Evolutionary conservation across 768 basidiomycete genomes (phyloP).

Genomic region (Suillus subalutaceus): DNA sequence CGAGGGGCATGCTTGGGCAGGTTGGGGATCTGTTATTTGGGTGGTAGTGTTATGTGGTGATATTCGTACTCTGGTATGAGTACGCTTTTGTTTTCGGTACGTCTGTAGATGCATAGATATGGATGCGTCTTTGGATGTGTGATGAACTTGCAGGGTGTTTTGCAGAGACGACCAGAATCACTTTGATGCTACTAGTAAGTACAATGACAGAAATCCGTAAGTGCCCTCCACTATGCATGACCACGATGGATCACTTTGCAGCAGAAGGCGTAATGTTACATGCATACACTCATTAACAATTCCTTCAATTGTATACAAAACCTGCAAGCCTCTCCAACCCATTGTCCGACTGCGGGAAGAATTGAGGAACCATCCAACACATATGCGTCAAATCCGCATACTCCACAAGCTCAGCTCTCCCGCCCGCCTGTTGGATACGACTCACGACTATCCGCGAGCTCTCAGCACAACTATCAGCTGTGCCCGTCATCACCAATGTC

Average conservation of each 20-base stretch:
- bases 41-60: constrained; percentile 54
- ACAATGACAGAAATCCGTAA: not conserved
- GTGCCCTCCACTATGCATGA: not conserved
- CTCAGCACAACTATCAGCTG: constrained; percentile 17
- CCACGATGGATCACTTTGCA: not conserved
- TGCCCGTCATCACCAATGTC: constrained; percentile 27
- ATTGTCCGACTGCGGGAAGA: constrained; percentile 14
- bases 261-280: not conserved
- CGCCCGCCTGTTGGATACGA: constrained; percentile 2
- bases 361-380: constrained; percentile 22
- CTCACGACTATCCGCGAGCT: constrained; percentile 17
- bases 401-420: constrained; percentile 26
- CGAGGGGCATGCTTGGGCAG: constrained; percentile 68
- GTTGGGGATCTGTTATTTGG: constrained; percentile 83
- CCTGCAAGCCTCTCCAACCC: not conserved
- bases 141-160: not conserved
- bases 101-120: not conserved
- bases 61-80: not conserved
- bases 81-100: not conserved
- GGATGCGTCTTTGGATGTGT: not conserved
- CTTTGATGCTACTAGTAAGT: not conserved
- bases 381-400: constrained; percentile 28
- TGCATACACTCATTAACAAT: not conserved
- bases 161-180: not conserved
- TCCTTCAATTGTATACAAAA: not conserved